Percentiles rank a stretch among this genome's conserved stretches.
phyloP scores from a whole-genome alignment of 257 asterid species.

The Nyctanthes arbortristis region DNA sequence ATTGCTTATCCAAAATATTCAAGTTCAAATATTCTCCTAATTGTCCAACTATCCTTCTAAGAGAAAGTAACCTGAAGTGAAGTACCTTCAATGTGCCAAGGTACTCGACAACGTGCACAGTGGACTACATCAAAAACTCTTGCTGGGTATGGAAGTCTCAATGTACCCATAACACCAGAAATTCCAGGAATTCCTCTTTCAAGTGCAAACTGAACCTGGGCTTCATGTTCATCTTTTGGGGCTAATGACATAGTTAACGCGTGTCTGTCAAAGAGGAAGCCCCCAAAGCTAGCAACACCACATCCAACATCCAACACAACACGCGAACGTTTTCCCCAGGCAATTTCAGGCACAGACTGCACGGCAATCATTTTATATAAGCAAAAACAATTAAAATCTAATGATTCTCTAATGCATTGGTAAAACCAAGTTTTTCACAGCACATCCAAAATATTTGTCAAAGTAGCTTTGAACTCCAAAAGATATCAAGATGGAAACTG shows the following conservation, averaged over 20 bases:
- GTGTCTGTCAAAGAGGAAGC: conserved; percentile 86
- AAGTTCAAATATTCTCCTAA: neutral
- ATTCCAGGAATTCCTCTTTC: conserved; percentile 97
- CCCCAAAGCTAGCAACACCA: conserved; percentile 99
- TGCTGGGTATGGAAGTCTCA: conserved; percentile 87
- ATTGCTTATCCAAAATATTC: conserved; percentile 1
- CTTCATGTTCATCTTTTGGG: conserved; percentile 98
- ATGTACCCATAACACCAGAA: conserved; percentile 97
- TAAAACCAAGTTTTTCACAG: conserved; percentile 1
- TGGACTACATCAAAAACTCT: conserved; percentile 89
- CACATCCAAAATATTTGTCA: neutral
- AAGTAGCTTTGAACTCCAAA: neutral
- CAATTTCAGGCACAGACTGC: conserved; percentile 83
- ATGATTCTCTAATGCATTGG: neutral
- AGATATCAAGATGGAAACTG: neutral
- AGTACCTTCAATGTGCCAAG: conserved; percentile 99
- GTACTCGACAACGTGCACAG: conserved; percentile 98
- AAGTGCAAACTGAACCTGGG: conserved; percentile 95
- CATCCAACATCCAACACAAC: conserved; percentile 97
- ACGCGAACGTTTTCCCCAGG: conserved; percentile 96
- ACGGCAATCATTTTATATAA: conserved; percentile 20
- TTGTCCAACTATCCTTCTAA: neutral
- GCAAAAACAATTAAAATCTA: neutral
- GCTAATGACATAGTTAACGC: conserved; percentile 91
- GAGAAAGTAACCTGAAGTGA: conserved; percentile 6